Conservation (phyloP, 306 rosid species). For the Lablab purpureus region DNA sequence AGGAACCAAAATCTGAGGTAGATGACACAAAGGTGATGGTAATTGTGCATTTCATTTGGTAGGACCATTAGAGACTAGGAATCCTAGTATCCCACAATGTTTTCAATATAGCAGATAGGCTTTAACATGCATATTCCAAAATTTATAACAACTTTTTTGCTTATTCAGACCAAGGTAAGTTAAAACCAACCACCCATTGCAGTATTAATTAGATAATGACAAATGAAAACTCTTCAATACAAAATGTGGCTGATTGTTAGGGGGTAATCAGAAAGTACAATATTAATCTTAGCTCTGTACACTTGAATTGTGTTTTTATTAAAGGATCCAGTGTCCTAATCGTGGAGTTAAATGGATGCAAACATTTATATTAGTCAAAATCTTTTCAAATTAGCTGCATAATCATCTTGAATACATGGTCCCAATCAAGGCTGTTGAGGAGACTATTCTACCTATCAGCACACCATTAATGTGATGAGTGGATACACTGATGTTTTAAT, state of each 20-base stretch:
- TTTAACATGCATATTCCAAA: constrained; percentile 5
- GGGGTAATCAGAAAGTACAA: not conserved
- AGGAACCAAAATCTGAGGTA: constrained; percentile 31
- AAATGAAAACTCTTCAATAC: not conserved
- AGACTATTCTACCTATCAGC: not conserved
- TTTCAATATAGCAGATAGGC: not conserved
- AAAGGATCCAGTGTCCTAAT: constrained; percentile 8
- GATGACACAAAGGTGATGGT: constrained; percentile 31
- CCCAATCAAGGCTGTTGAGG: not conserved
- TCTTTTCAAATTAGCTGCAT: not conserved
- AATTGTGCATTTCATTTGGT: not conserved
- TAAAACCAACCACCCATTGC: not conserved
- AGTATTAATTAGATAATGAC: not conserved
- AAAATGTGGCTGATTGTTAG: not conserved
- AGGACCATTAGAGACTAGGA: not conserved
- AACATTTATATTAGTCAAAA: not conserved
- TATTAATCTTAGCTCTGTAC: not conserved
- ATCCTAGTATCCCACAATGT: not conserved
- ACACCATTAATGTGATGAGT: not conserved
- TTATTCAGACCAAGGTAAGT: not conserved
- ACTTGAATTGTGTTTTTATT: constrained; percentile 7
- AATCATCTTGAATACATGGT: constrained; percentile 18
- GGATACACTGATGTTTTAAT: not conserved
- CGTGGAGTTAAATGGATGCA: not conserved
- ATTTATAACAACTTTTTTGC: not conserved